phyloP scores from a whole-genome alignment of 352 stramenopile genomes.

The Phytophthora niederhauseri region DNA sequence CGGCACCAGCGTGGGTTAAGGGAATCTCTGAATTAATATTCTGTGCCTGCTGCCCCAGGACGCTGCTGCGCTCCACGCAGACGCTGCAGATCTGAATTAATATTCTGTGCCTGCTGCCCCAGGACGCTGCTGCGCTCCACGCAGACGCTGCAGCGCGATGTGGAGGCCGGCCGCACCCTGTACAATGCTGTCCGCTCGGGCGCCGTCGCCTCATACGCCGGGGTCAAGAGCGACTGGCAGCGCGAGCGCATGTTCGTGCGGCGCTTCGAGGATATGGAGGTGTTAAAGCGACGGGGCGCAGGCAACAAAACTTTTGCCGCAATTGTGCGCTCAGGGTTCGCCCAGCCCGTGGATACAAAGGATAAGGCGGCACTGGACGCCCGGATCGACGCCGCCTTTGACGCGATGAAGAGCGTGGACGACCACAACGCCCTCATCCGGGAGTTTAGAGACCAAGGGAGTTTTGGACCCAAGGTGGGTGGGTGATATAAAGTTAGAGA shows the following conservation, averaged over 20 bases:
- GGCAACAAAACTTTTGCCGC: slow-evolving; percentile 31
- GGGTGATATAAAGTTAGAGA: slow-evolving; percentile 12
- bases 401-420: slow-evolving; percentile 57
- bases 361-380: slow-evolving; percentile 35
- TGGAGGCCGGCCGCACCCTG: slow-evolving; percentile 54
- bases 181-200: slow-evolving; percentile 72
- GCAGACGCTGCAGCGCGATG: slow-evolving; percentile 57
- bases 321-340: slow-evolving; percentile 65
- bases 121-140: slow-evolving; percentile 65
- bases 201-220: slow-evolving; percentile 65
- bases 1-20: not conserved
- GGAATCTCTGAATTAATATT: slow-evolving; percentile 18
- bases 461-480: slow-evolving; percentile 59
- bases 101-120: not conserved
- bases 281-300: slow-evolving; percentile 38
- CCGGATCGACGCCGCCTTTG: slow-evolving; percentile 72
- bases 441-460: slow-evolving; percentile 46
- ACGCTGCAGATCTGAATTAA: no score
- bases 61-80: slow-evolving; percentile 56
- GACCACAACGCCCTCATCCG: slow-evolving; percentile 74
- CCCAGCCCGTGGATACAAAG: slow-evolving; percentile 35
- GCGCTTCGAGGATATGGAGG: slow-evolving; percentile 56
- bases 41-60: slow-evolving; percentile 31
- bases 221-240: slow-evolving; percentile 75
- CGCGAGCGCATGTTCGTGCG: slow-evolving; percentile 65